These are phyloP conservation scores for Nemophila menziesii DNA, from an alignment of 257 asterid species.

Conservation along the genomic window DNA sequence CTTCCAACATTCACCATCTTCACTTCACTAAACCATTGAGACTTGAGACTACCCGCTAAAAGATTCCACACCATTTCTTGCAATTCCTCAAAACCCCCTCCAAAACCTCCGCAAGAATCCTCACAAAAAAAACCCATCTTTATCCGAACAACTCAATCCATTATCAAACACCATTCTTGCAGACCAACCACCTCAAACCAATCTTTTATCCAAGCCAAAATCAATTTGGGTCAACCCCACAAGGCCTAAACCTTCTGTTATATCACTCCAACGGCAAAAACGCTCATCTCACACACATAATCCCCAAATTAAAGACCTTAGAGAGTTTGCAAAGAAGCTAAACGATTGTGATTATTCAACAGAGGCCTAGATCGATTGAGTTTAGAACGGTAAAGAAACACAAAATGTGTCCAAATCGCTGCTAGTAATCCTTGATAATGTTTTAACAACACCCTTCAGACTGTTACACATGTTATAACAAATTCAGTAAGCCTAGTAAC, in stretches of 20 bases:
- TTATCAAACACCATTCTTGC: slow-evolving; percentile 54
- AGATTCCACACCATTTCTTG: slow-evolving; percentile 30
- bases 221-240: slow-evolving; percentile 94
- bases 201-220: slow-evolving; percentile 59
- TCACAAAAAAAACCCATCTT: slow-evolving; percentile 46
- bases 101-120: slow-evolving; percentile 7
- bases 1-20: slow-evolving; percentile 20
- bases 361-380: too few relatives aligned
- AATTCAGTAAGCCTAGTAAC: too few relatives aligned
- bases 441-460: too few relatives aligned
- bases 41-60: slow-evolving; percentile 24
- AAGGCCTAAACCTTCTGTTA: slow-evolving; percentile 65
- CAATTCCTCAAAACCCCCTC: slow-evolving; percentile 31
- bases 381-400: too few relatives aligned
- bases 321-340: slow-evolving; percentile 47
- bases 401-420: too few relatives aligned
- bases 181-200: slow-evolving; percentile 35
- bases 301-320: slow-evolving; percentile 61
- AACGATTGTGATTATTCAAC: slow-evolving; percentile 37
- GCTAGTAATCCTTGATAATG: too few relatives aligned
- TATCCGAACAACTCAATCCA: slow-evolving; percentile 80
- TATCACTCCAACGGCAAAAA: slow-evolving; percentile 77
- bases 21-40: slow-evolving; percentile 25
- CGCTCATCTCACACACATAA: slow-evolving; percentile 44
- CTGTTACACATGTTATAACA: too few relatives aligned